Percentiles rank a stretch among this genome's conserved stretches.
Conservation (phyloP, 441 rosid genomes). For the Adansonia rubrostipa region DNA sequence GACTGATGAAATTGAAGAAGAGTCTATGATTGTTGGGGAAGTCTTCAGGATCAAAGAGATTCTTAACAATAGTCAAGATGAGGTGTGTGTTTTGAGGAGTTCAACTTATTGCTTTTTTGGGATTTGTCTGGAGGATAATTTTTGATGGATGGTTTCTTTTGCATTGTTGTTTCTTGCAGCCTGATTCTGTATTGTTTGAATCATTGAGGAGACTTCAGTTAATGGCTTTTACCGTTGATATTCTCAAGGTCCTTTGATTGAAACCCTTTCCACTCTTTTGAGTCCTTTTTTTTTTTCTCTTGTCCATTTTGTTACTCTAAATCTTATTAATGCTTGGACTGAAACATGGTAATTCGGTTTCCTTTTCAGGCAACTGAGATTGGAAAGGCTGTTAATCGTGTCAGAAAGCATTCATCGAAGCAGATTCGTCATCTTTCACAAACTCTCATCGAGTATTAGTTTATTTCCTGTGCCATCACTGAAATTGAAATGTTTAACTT, state of each 20-base stretch:
- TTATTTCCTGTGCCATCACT: slow-evolving; percentile 9
- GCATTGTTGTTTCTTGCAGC: slow-evolving; percentile 43
- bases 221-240: slow-evolving; percentile 76
- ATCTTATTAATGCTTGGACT: neutral
- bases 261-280: slow-evolving; percentile 22
- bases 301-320: neutral
- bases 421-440: slow-evolving; percentile 63
- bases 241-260: slow-evolving; percentile 62
- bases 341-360: neutral
- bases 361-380: slow-evolving; percentile 78
- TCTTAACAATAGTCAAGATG: too few species aligned
- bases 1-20: too few species aligned
- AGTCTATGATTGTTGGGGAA: too few species aligned
- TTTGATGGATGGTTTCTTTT: neutral
- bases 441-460: slow-evolving; percentile 71
- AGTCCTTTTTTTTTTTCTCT: neutral
- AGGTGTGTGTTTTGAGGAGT: too few species aligned
- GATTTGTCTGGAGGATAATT: too few species aligned
- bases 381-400: slow-evolving; percentile 87
- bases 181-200: slow-evolving; percentile 71
- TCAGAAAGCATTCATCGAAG: slow-evolving; percentile 72
- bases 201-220: slow-evolving; percentile 75
- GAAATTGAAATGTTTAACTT: neutral
- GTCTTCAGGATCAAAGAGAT: too few species aligned
- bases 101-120: too few species aligned